Evolutionary conservation across 1,284 basidiomycete species (phyloP).

Genomic region (Ceratobasidium sp.): DNA sequence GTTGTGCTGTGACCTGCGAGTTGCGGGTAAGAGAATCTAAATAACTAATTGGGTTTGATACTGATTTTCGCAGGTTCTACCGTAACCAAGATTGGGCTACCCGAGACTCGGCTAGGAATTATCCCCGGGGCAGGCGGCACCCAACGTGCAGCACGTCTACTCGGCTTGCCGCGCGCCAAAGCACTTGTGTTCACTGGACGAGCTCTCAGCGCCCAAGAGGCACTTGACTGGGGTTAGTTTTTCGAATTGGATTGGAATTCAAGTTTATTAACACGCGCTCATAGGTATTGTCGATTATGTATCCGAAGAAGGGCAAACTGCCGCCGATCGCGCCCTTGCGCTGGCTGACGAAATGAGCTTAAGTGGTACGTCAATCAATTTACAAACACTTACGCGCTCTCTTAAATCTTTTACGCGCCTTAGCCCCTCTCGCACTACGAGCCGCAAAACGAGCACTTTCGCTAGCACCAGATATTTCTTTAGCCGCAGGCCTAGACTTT

Average conservation of each 20-base stretch:
- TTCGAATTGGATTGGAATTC: background rate
- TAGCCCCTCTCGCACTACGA: slow-evolving; percentile 88
- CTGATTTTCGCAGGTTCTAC: slow-evolving; percentile 60
- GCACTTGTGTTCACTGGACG: slow-evolving; percentile 88
- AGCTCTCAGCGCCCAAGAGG: slow-evolving; percentile 74
- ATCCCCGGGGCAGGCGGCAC: slow-evolving; percentile 98
- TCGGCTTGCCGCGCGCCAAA: slow-evolving; percentile 88
- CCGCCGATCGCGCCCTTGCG: slow-evolving; percentile 73
- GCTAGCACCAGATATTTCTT: slow-evolving; percentile 78
- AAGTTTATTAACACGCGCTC: background rate
- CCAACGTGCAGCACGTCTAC: slow-evolving; percentile 83
- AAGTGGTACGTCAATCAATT: slow-evolving; percentile 68
- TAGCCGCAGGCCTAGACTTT: slow-evolving; percentile 88
- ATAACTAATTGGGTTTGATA: background rate
- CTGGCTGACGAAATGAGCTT: slow-evolving; percentile 75
- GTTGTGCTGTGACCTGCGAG: slow-evolving; percentile 88
- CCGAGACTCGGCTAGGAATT: slow-evolving; percentile 89
- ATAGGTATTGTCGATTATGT: slow-evolving; percentile 85
- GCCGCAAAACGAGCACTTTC: slow-evolving; percentile 93
- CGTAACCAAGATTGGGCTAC: slow-evolving; percentile 84
- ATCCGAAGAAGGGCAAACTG: slow-evolving; percentile 69
- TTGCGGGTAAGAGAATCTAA: slow-evolving; percentile 71
- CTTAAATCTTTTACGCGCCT: slow-evolving; percentile 3
- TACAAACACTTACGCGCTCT: no score
- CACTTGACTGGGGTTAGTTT: slow-evolving; percentile 78